Conservation (phyloP, 2,329 filamentous ascomycete genomes). For the Cercospora beticola region DNA sequence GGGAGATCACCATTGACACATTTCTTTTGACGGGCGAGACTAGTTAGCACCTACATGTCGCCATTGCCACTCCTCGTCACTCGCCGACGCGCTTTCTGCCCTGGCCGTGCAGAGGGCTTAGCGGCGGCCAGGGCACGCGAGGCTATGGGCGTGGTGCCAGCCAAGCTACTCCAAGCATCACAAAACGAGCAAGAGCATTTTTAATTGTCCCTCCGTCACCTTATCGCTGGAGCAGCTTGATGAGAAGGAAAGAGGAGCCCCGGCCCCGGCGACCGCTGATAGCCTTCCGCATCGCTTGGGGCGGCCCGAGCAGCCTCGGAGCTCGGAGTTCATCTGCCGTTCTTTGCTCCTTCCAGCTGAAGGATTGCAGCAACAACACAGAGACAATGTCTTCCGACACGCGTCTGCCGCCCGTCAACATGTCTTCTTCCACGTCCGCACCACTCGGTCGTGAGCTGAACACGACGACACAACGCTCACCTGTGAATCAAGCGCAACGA, state of each 20-base stretch:
- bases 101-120: neutral
- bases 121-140: neutral
- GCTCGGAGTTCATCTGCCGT: neutral
- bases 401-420: neutral
- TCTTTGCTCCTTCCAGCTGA: neutral
- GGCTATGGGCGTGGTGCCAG: neutral
- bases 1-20: neutral
- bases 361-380: neutral
- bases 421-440: neutral
- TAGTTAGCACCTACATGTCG: neutral
- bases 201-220: neutral
- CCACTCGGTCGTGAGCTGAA: neutral
- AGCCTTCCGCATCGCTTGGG: neutral
- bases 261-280: neutral
- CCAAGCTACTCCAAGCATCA: neutral
- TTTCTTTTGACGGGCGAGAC: neutral
- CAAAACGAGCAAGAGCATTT: neutral
- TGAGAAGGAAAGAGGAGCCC: neutral
- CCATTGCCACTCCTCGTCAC: neutral
- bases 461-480: neutral
- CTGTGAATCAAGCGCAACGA: neutral
- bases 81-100: neutral
- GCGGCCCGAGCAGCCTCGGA: neutral
- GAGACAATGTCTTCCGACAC: neutral
- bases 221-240: neutral